Conservation (phyloP, 1,139 yeast genomes). For the Geotrichum candidum region DNA sequence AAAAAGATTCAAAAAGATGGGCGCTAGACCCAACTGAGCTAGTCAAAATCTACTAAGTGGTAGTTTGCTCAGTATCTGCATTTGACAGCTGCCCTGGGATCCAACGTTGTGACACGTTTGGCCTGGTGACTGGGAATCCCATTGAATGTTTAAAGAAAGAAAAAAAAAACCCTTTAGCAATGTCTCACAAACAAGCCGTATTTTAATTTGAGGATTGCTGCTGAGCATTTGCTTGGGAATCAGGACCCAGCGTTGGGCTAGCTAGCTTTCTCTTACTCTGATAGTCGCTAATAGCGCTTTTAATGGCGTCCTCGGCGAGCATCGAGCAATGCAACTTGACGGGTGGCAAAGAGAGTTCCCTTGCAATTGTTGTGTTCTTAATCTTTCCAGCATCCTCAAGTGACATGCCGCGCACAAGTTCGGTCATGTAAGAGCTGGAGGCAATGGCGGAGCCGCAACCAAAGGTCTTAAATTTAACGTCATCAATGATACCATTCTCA, state of each 20-base stretch:
- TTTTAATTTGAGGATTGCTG: background rate
- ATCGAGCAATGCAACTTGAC: constrained; percentile 95
- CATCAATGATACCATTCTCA: constrained; percentile 81
- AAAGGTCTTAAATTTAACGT: constrained; percentile 95
- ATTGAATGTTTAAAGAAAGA: background rate
- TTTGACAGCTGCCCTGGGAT: background rate
- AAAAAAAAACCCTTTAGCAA: background rate
- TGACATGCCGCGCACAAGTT: constrained; percentile 89
- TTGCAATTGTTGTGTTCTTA: constrained; percentile 87
- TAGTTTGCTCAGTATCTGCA: background rate
- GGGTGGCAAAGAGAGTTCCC: constrained; percentile 90
- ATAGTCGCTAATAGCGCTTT: constrained; percentile 94
- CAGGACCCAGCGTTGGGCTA: constrained; percentile 36
- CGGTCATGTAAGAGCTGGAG: constrained; percentile 89
- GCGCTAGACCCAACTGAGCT: background rate
- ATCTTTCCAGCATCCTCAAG: constrained; percentile 89
- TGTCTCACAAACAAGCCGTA: too few relatives aligned
- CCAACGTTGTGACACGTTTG: background rate
- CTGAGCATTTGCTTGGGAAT: constrained; percentile 1
- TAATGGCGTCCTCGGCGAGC: constrained; percentile 98
- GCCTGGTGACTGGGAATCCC: background rate
- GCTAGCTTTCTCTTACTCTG: constrained; percentile 51
- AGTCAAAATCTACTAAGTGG: background rate
- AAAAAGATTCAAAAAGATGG: background rate
- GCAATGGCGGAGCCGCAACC: constrained; percentile 99